Evolutionary conservation across 139 green algal species (phyloP).

Genomic region (Chlamydomonas sp.): DNA sequence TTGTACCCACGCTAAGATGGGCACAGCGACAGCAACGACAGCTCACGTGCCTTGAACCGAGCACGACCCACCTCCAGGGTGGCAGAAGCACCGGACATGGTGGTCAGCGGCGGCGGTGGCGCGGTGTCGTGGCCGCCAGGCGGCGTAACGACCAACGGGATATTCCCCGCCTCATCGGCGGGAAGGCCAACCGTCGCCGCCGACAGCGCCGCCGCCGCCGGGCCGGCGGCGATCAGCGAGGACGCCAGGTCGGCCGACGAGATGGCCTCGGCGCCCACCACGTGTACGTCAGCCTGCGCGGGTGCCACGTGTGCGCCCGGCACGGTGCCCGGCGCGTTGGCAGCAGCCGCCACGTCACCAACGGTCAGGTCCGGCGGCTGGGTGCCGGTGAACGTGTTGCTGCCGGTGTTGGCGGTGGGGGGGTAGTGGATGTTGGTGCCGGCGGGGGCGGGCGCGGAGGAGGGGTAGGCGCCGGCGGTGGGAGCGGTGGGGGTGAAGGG

Average conservation of each 20-base stretch:
- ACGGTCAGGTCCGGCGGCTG: background rate
- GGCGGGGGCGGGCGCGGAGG: background rate
- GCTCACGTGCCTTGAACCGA: too few relatives aligned
- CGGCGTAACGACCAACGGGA: conserved; percentile 35
- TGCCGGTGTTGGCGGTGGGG: background rate
- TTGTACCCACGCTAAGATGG: too few relatives aligned
- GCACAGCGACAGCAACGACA: too few relatives aligned
- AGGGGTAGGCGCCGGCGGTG: background rate
- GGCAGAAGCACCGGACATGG: too few relatives aligned
- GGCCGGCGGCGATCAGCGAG: conserved; percentile 8
- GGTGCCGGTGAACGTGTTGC: background rate
- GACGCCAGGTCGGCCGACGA: conserved; percentile 10
- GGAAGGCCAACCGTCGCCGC: background rate
- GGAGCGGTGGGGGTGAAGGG: background rate
- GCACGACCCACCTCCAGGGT: too few relatives aligned
- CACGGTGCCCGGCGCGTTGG: too few relatives aligned
- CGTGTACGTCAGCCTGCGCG: too few relatives aligned
- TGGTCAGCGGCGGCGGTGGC: too few relatives aligned
- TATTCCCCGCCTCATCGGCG: conserved; percentile 18
- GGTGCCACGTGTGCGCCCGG: too few relatives aligned
- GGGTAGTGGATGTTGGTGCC: background rate
- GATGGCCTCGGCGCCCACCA: background rate
- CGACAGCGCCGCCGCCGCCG: conserved; percentile 18
- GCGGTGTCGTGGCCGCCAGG: too few relatives aligned
- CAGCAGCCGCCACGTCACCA: too few relatives aligned